phyloP scores from a whole-genome alignment of 495 filamentous ascomycete genomes.

The Aspergillus avenaceus region DNA sequence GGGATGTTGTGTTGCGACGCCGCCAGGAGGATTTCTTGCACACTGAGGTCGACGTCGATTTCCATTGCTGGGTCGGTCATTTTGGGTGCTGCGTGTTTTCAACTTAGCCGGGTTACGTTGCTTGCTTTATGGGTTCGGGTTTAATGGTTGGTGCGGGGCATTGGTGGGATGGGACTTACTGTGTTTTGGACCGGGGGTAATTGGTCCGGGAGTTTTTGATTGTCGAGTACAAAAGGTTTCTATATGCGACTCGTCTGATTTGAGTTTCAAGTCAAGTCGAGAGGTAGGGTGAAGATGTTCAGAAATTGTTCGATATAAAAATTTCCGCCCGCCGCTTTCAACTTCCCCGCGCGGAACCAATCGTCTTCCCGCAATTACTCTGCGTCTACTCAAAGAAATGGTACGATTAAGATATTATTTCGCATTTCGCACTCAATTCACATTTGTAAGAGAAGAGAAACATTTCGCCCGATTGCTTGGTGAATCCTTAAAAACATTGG shows the following conservation, averaged over 20 bases:
- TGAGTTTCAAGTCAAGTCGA: too few relatives aligned
- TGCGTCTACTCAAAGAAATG: too few relatives aligned
- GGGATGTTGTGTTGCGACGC: conserved; percentile 77
- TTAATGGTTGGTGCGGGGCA: neutral
- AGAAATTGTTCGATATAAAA: conserved; percentile 17
- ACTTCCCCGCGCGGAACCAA: conserved; percentile 14
- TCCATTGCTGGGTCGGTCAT: conserved; percentile 26
- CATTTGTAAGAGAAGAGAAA: conserved; percentile 39
- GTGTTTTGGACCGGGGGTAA: too few relatives aligned
- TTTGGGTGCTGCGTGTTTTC: conserved; percentile 6
- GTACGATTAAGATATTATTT: neutral
- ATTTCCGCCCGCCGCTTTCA: conserved; percentile 33
- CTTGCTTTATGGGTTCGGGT: neutral
- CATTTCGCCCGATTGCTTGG: conserved; percentile 25
- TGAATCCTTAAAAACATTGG: conserved; percentile 25
- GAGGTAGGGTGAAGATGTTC: too few relatives aligned
- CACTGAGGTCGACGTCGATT: conserved; percentile 40
- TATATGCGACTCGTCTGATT: too few relatives aligned
- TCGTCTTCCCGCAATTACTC: too few relatives aligned
- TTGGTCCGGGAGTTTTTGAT: too few relatives aligned
- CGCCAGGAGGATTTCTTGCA: conserved; percentile 66
- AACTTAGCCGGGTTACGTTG: neutral
- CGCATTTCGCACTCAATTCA: neutral
- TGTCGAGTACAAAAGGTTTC: too few relatives aligned
- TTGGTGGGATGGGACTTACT: too few relatives aligned